Conservation (phyloP, 2,329 filamentous ascomycete genomes). For the Alternaria arborescens region DNA sequence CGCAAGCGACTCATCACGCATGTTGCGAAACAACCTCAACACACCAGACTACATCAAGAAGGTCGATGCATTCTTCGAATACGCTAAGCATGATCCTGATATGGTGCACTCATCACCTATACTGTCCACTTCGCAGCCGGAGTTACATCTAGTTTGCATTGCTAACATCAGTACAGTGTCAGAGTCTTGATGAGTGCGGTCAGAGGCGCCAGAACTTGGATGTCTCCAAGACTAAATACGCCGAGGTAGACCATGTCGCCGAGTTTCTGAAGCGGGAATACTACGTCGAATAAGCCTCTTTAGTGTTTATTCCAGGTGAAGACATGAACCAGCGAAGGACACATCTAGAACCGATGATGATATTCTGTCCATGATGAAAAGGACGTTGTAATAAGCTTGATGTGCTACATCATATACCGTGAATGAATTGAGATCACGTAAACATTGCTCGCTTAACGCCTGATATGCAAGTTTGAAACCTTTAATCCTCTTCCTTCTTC, state of each 20-base stretch:
- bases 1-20: constrained; percentile 27
- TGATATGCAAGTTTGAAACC: not conserved
- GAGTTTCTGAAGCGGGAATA: constrained; percentile 36
- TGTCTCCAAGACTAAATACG: constrained; percentile 14
- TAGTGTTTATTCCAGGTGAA: not conserved
- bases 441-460: constrained; percentile 3
- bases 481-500: constrained; percentile 16
- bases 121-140: not conserved
- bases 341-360: not conserved
- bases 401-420: constrained; percentile 1
- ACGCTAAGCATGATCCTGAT: constrained; percentile 31
- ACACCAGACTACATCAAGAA: constrained; percentile 12
- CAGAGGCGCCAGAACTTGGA: constrained; percentile 8
- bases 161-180: constrained; percentile 22
- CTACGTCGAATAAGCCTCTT: constrained; percentile 20
- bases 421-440: not conserved
- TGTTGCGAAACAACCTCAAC: constrained; percentile 3
- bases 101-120: constrained; percentile 22
- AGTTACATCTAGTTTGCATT: not conserved
- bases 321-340: not conserved
- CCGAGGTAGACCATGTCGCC: constrained; percentile 28
- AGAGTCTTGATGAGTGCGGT: constrained; percentile 27
- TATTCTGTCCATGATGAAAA: not conserved
- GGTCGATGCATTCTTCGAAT: constrained; percentile 29
- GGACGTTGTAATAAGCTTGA: not conserved